phyloP scores from a whole-genome alignment of 1,139 yeast genomes.

The Dujonia santamariae region DNA sequence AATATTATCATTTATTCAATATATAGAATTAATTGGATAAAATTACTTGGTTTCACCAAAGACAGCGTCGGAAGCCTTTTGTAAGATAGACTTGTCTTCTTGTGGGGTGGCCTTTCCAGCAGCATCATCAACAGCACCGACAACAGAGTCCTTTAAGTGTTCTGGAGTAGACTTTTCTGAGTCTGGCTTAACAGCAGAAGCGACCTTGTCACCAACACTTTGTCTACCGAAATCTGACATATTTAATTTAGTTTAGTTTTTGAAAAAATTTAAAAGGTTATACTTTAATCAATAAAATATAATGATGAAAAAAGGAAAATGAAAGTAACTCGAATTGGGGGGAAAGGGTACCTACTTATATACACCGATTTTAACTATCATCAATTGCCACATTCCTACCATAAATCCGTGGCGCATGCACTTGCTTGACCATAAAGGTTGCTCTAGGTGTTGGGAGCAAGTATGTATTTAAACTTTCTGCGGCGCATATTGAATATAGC shows the following conservation, averaged over 20 bases:
- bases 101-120: slow-evolving; percentile 34
- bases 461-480: no score
- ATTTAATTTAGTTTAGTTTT: slow-evolving; percentile 6
- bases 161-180: slow-evolving; percentile 39
- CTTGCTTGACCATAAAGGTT: no score
- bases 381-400: no score
- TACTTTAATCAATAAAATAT: no score
- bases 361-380: no score
- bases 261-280: not conserved
- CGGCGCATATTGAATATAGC: no score
- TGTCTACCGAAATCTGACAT: slow-evolving; percentile 49
- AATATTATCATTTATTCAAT: not conserved
- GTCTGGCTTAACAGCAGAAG: slow-evolving; percentile 39
- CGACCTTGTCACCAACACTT: slow-evolving; percentile 38
- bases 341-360: no score
- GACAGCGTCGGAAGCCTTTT: slow-evolving; percentile 40
- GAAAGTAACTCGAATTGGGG: no score
- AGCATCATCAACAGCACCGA: slow-evolving; percentile 32
- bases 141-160: slow-evolving; percentile 35
- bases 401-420: no score
- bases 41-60: slow-evolving; percentile 20
- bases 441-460: no score
- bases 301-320: no score
- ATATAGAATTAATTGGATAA: not conserved
- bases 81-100: slow-evolving; percentile 37